These are phyloP conservation scores for Candida taoyuanica DNA, from an alignment of 805 yeast species.

Conservation along the genomic window DNA sequence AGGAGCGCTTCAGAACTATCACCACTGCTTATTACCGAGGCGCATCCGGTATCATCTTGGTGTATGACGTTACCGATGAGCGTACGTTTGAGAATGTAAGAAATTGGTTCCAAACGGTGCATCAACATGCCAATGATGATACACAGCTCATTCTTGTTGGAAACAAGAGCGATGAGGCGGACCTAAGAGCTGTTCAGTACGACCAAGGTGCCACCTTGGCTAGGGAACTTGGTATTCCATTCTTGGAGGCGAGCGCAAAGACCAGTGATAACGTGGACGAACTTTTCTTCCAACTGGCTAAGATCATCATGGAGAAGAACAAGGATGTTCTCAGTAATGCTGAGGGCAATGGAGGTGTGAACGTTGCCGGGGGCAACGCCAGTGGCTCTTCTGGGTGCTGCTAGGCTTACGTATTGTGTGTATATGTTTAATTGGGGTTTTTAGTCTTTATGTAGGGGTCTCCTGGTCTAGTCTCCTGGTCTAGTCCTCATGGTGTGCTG, in stretches of 20 bases:
- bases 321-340: conserved; percentile 33
- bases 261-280: conserved; percentile 88
- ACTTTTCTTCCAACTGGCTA: conserved; percentile 84
- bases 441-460: too few relatives aligned
- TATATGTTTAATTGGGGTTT: too few relatives aligned
- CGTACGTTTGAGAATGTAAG: conserved; percentile 89
- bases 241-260: conserved; percentile 95
- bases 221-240: conserved; percentile 79
- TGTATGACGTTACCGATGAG: conserved; percentile 83
- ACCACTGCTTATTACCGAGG: conserved; percentile 91
- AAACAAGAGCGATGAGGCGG: conserved; percentile 90
- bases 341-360: conserved; percentile 23
- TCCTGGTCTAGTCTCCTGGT: too few relatives aligned
- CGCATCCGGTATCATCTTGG: conserved; percentile 81
- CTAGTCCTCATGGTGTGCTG: background rate
- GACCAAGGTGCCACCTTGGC: conserved; percentile 93
- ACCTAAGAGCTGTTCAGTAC: conserved; percentile 76
- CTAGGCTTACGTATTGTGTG: too few relatives aligned
- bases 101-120: conserved; percentile 93
- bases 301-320: conserved; percentile 77
- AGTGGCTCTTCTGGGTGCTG: conserved; percentile 8
- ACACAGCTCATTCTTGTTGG: conserved; percentile 94
- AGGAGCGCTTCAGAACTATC: conserved; percentile 90
- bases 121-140: conserved; percentile 94
- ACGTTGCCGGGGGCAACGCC: conserved; percentile 16